These are phyloP conservation scores for Cucumis hystrix DNA, from an alignment of 306 rosid species.

Conservation along the genomic window DNA sequence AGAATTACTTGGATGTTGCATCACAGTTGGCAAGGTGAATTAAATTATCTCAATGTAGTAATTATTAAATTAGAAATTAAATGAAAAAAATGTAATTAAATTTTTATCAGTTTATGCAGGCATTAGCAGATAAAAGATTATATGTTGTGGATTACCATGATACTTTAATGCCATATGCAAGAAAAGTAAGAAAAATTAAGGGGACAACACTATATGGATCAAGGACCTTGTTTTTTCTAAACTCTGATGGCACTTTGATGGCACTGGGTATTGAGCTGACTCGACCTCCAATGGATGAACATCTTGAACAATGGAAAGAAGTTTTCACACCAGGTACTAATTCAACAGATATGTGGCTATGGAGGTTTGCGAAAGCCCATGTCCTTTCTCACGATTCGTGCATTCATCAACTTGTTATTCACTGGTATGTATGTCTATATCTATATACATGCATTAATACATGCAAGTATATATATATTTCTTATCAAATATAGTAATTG, in stretches of 20 bases:
- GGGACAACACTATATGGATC: constrained; percentile 72
- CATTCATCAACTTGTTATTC: constrained; percentile 63
- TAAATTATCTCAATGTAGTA: not conserved
- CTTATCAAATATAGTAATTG: no score
- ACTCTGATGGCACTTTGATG: constrained; percentile 28
- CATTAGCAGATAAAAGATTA: constrained; percentile 38
- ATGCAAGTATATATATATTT: no score
- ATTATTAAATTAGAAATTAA: constrained; percentile 26
- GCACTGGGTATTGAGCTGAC: constrained; percentile 60
- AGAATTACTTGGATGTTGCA: constrained; percentile 27
- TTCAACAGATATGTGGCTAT: constrained; percentile 62
- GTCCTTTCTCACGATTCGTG: constrained; percentile 73
- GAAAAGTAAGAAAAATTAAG: constrained; percentile 28
- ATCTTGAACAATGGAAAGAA: constrained; percentile 42
- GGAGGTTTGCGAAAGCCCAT: constrained; percentile 82
- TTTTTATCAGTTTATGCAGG: constrained; percentile 13
- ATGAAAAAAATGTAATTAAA: no score
- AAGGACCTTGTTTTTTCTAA: constrained; percentile 51
- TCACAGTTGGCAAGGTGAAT: constrained; percentile 1
- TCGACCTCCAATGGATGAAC: constrained; percentile 43
- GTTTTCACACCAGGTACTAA: constrained; percentile 22
- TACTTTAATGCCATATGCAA: constrained; percentile 40
- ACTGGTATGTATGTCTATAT: constrained; percentile 27
- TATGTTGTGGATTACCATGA: constrained; percentile 72
- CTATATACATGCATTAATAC: no score